Conservation (phyloP, 2,329 filamentous ascomycete species). For the Fusarium marasasianum region DNA sequence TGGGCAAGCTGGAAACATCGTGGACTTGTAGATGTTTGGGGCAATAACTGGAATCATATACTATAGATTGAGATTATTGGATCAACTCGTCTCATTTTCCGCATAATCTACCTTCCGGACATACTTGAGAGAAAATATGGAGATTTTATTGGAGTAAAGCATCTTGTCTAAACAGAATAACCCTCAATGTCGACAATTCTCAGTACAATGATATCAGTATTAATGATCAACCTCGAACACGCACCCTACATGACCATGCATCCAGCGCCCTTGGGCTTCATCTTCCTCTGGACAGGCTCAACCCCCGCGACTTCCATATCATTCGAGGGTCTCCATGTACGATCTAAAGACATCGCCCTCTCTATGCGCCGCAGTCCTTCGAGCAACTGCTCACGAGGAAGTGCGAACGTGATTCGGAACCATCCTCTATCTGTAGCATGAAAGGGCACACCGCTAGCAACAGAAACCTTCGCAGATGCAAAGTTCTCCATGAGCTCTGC, state of each 20-base stretch:
- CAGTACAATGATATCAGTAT: background rate
- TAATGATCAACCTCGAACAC: background rate
- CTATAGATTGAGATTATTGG: background rate
- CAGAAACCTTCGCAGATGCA: background rate
- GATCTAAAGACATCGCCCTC: background rate
- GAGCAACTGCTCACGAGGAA: background rate
- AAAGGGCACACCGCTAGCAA: background rate
- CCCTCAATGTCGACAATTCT: background rate
- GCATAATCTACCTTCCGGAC: background rate
- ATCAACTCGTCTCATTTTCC: background rate
- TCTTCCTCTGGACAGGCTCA: background rate
- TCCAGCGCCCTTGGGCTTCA: background rate
- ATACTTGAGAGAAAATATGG: rapidly evolving
- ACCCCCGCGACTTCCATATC: background rate
- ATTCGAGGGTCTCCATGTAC: background rate
- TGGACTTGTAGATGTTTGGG: background rate
- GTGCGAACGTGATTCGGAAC: background rate
- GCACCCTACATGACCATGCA: background rate
- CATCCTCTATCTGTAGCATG: background rate
- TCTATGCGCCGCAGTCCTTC: background rate
- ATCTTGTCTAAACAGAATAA: background rate
- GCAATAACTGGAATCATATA: rapidly evolving
- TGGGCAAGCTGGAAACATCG: background rate
- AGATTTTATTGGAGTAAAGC: background rate
- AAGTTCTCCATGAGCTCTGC: background rate